These are phyloP conservation scores for Aspergillus hiratsukae DNA, from an alignment of 2,329 filamentous ascomycete species.

Conservation along the genomic window DNA sequence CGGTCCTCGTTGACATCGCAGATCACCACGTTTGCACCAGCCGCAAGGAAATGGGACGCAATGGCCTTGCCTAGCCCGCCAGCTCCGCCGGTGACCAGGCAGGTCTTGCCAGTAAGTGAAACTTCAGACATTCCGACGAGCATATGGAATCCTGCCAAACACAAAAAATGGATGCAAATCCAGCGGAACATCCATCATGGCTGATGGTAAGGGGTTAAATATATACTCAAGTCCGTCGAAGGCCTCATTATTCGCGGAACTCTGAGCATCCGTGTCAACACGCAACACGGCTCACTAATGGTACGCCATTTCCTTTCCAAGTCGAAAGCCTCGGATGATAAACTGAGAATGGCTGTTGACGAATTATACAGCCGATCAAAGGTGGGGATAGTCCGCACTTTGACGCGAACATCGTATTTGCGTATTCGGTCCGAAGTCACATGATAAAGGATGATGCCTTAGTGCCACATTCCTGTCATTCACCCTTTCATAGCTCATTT, in stretches of 20 bases:
- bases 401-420: background rate
- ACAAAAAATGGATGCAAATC: background rate
- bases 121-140: background rate
- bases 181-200: background rate
- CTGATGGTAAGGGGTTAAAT: background rate
- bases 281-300: background rate
- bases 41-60: slow-evolving; percentile 28
- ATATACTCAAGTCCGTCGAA: background rate
- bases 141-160: background rate
- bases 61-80: slow-evolving; percentile 38
- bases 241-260: background rate
- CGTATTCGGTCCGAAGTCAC: background rate
- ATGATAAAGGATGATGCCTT: background rate
- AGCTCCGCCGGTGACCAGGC: slow-evolving; percentile 34
- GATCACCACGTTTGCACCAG: slow-evolving; percentile 37
- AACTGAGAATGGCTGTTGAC: background rate
- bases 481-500: background rate
- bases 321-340: background rate
- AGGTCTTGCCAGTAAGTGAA: slow-evolving; percentile 20
- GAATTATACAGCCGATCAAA: background rate
- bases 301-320: background rate
- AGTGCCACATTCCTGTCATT: background rate
- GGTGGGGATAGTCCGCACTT: background rate
- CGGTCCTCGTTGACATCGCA: slow-evolving; percentile 34
- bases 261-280: background rate